These are phyloP conservation scores for Cladosporium sp. DNA, from an alignment of 2,329 filamentous ascomycete genomes.

Conservation along the genomic window DNA sequence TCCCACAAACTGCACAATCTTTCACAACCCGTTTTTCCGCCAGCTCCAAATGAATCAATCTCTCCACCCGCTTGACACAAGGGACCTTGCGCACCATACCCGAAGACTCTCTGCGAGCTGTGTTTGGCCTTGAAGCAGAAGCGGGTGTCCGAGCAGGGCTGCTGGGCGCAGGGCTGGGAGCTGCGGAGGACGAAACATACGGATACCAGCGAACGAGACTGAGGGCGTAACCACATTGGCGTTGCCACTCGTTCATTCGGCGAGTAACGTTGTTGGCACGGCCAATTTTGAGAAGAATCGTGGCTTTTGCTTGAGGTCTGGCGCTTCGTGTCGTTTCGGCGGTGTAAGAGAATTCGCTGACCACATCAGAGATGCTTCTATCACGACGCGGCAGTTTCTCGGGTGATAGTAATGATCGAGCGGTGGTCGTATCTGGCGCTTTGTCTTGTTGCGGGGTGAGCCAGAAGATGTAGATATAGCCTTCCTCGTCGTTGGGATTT, in stretches of 20 bases:
- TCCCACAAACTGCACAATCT: constrained; percentile 73
- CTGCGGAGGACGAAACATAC: constrained; percentile 50
- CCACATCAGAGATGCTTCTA: constrained; percentile 30
- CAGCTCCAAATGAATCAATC: constrained; percentile 88
- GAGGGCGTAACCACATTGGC: constrained; percentile 86
- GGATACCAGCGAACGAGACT: constrained; percentile 90
- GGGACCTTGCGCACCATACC: constrained; percentile 63
- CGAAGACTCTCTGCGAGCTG: constrained; percentile 18
- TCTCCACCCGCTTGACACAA: constrained; percentile 81
- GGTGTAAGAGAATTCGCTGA: constrained; percentile 31
- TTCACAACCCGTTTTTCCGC: constrained; percentile 54
- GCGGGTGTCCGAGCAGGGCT: constrained; percentile 7
- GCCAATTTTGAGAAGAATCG: constrained; percentile 64
- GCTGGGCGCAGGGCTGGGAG: constrained; percentile 10
- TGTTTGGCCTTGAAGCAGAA: constrained; percentile 16
- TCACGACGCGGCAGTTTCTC: constrained; percentile 15
- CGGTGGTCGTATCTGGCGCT: constrained; percentile 43
- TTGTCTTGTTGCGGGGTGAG: constrained; percentile 64
- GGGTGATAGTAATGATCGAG: constrained; percentile 29
- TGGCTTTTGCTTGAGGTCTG: constrained; percentile 42
- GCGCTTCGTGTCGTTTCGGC: background rate
- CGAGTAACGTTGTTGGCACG: constrained; percentile 79
- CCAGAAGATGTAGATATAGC: constrained; percentile 99
- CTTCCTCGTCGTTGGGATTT: constrained; percentile 70
- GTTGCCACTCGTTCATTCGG: constrained; percentile 86